phyloP scores from a whole-genome alignment of 164 flowering plant genomes.

The Pachysandra terminalis region DNA sequence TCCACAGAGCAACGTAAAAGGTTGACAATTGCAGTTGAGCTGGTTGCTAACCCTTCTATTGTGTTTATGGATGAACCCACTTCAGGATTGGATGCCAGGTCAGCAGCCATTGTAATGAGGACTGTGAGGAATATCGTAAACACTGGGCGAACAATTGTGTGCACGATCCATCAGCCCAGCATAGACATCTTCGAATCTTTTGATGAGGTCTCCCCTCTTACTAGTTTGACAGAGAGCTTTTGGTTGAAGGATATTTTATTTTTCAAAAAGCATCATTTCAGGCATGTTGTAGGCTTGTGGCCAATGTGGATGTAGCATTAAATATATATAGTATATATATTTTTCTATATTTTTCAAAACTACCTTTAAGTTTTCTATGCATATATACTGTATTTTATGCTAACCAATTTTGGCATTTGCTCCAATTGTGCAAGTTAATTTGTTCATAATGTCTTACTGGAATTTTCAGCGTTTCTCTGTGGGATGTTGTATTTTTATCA shows the following conservation, averaged over 20 bases:
- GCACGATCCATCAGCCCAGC: slow-evolving; percentile 99
- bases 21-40: slow-evolving; percentile 95
- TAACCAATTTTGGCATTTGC: no score
- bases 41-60: slow-evolving; percentile 96
- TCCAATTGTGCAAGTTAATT: no score
- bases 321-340: no score
- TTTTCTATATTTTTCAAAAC: no score
- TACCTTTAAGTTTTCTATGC: no score
- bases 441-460: no score
- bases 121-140: slow-evolving; percentile 97
- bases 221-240: neutral
- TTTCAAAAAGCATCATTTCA: no score
- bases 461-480: no score
- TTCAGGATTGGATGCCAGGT: slow-evolving; percentile 93
- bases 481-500: no score
- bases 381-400: no score
- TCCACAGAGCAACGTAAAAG: slow-evolving; percentile 97
- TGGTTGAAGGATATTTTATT: neutral
- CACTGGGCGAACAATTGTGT: slow-evolving; percentile 96
- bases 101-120: slow-evolving; percentile 99
- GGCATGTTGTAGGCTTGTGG: no score
- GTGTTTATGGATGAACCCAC: slow-evolving; percentile 99
- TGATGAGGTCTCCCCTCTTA: slow-evolving; percentile 82
- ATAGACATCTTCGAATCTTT: slow-evolving; percentile 98
- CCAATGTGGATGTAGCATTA: no score